A percentile compares a stretch with the other conserved stretches of the same genome.
Evolutionary conservation across 2,329 filamentous ascomycete species (phyloP).

Genomic region (Lasiodiplodia theobromae): DNA sequence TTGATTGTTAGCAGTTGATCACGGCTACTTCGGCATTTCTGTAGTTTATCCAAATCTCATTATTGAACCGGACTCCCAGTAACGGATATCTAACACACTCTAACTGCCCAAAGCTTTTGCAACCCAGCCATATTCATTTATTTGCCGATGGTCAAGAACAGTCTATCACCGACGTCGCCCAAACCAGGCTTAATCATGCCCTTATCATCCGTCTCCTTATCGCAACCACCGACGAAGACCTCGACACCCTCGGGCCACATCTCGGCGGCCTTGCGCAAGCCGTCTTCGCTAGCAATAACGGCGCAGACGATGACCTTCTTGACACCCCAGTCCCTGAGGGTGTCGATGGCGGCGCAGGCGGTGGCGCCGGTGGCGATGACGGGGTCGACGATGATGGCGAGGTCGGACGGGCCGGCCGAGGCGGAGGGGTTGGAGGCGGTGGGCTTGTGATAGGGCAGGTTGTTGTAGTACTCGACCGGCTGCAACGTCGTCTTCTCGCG

Average conservation of each 20-base stretch:
- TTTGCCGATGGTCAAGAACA: constrained; percentile 90
- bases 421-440: constrained; percentile 50
- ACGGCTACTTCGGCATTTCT: background rate
- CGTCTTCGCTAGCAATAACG: constrained; percentile 75
- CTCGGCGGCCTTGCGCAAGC: constrained; percentile 73
- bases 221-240: constrained; percentile 83
- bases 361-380: constrained; percentile 95
- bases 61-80: constrained; percentile 1
- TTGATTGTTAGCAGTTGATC: background rate
- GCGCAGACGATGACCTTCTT: constrained; percentile 77
- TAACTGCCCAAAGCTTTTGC: background rate
- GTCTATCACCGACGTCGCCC: constrained; percentile 87
- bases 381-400: constrained; percentile 88
- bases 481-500: constrained; percentile 86
- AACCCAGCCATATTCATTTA: constrained; percentile 47
- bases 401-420: constrained; percentile 56
- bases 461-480: constrained; percentile 98
- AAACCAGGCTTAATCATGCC: constrained; percentile 93
- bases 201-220: constrained; percentile 73
- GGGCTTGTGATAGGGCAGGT: constrained; percentile 77
- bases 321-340: constrained; percentile 90
- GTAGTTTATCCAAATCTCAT: background rate
- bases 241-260: constrained; percentile 81
- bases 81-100: constrained; percentile 21
- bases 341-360: constrained; percentile 86